Evolutionary conservation across 2,329 filamentous ascomycete genomes (phyloP), one percentile per base, ranked within the genome.

Genomic region (Fusarium hostae): DNA sequence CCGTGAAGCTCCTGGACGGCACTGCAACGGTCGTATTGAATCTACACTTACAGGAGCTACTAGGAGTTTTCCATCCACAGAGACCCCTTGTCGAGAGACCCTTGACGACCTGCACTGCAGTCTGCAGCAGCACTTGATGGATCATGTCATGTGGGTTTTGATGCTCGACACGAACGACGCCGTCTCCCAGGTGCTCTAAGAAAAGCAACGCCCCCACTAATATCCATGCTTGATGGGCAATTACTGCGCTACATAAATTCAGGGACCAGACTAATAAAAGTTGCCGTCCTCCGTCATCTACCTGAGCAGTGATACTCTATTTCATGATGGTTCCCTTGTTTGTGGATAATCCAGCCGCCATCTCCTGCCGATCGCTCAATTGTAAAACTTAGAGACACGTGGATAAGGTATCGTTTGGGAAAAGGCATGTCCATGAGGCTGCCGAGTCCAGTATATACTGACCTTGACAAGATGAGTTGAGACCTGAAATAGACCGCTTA

Each of bases 91-190:
- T 16, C 32, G n/a, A 50, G 32, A 61, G 59, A 61, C 58, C 61
- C 66, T 59, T 47, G 58, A 30, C 43, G 52, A 58, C 18, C 41
- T 54, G 24, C 26, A 26, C 32, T 63, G n/a, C 37, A 48, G 16
- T 62, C 34, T 18, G 40, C 48, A 37, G 61, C 47, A 57, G 61
- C 47, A 57, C 39, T 40, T 69, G 57, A 68, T 40, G 59, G 48
- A 65, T 44, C 51, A 32, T 56, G 40, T 54, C 66, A 55, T 66
- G 60, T 66, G 50, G 60, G 59, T 43, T 59, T 63, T 64, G 61
- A 54, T 59, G 45, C 56, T 54, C 40, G 66, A 69, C 69, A 75
- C 66, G 73, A 75, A 71, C 59, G 30, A 58, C 43, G 47, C 47
- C 28, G 22, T 58, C 50, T 50, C 37, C 41, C 41, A 40, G 32